Base-by-base conservation (phyloP, 768 basidiomycete species). In the Tulasnella calospora region DNA sequence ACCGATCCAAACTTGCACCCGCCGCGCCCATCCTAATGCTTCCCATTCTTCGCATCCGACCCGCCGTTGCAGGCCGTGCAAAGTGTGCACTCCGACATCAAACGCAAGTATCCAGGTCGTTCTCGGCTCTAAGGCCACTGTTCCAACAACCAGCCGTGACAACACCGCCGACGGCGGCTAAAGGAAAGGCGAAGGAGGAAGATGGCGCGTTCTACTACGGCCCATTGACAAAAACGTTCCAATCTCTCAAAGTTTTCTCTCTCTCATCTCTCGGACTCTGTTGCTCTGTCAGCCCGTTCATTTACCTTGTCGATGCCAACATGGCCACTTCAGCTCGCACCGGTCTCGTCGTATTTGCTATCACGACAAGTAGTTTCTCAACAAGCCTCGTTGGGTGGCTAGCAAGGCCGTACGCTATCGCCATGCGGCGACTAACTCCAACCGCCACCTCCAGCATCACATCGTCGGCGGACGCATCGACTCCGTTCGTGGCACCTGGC, bases 241-340 rank as follows among this genome's bases (percentile, higher is more conserved):
- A 90, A 77, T 88, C 89, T 33, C 88, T 95, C 77, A 95, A 96
- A 83, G 84, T 94, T 12, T 94, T 96, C 85, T 95, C 94, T 17
- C 85, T 96, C 0, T 89, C 90, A 33, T 94, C 94, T 0, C 88
- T 96, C 71, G 87, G 87, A 2, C 87, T 94, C 72, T 91, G 93
- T 13, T 84, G 87, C 78, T 87, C 89, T 5, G 86, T 96, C 81
- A 86, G 92, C 1, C 95, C 95, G 0, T 90, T 96, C 85, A 89
- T 96, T 79, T 92, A 96, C 84, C 82, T 93, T 74, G 87, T 96
- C 81, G 94, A 95, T 79, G 92, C 94, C 6, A 88, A 88, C 33
- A 87, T 96, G 9, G 94, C 95, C 0, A 81, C 88, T 55, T 86
- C 87, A 23, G 95, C 92, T 0, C 90, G 94, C 30, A 82, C 89